Evolutionary conservation across 2,329 filamentous ascomycete genomes (phyloP).

Genomic region (Cladophialophora yegresii): DNA sequence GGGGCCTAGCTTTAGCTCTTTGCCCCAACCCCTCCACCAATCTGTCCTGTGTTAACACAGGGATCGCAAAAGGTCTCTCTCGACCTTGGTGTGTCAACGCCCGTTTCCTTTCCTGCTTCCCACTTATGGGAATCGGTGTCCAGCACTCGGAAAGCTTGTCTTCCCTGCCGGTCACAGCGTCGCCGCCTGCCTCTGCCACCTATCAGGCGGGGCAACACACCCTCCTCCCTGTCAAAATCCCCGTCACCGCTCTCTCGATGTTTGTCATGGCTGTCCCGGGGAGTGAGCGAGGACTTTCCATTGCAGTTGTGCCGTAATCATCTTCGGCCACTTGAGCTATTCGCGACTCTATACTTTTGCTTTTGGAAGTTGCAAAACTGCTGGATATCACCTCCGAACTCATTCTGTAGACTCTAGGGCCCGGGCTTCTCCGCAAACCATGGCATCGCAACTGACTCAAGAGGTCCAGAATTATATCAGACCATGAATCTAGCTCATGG

Average conservation of each 20-base stretch:
- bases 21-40: not conserved
- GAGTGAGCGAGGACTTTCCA: not conserved
- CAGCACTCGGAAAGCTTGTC: not conserved
- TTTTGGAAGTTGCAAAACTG: not conserved
- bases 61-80: not conserved
- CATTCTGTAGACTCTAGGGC: too few species aligned
- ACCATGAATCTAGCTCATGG: not conserved
- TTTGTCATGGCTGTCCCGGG: not conserved
- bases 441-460: not conserved
- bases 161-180: not conserved
- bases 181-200: not conserved
- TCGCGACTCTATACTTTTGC: not conserved
- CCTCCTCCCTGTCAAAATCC: not conserved
- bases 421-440: not conserved
- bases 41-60: not conserved
- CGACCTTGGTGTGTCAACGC: not conserved
- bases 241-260: slow-evolving; percentile 1
- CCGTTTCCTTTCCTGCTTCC: not conserved
- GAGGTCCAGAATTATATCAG: not conserved
- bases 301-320: not conserved
- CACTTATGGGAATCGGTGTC: not conserved
- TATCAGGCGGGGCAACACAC: not conserved
- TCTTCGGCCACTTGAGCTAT: not conserved
- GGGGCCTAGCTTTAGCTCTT: not conserved
- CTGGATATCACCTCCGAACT: not conserved